Base-by-base conservation (phyloP, 148 eudicot species). In the Rhododendron griersonianum region DNA sequence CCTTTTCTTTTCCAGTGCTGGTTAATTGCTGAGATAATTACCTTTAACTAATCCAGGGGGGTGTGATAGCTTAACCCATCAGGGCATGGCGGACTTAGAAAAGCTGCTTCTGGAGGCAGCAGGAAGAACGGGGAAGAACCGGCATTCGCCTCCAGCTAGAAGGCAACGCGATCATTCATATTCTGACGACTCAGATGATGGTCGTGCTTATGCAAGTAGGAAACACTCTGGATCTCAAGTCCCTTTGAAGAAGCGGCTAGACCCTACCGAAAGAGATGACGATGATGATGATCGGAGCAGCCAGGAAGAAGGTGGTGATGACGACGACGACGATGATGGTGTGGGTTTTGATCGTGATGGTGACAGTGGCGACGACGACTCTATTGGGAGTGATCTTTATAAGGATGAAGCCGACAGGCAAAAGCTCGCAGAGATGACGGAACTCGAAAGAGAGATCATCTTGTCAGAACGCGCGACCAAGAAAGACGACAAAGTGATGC, bases 61-160 rank as follows among this genome's bases (percentile, higher is more conserved):
- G 84, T 81, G 48, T 25, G 59, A 69, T 45, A 67, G 21, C 76
- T 30, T 14, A n/a, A 85, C 28, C 8, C 44, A 41, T 82, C 39
- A 80, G 65, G 82, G 41, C 81, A 95, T 95, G 99, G 94, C 98
- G 59, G 99, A 97, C 84, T 93, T 97, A 85, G 98, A 95, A 41
- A 87, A 97, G 59, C 87, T 97, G 92, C 98, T 97, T 57, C 92
- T 97, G 25, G 96, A 95, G 86, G 99, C 99, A 73, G 99, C 99
- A 25, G 99, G 99, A 75, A 93, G 98, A 89, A 93, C 93, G 78
- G 93, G 96, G 82, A 93, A 94, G 87, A 96, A 91, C 87, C 92
- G 95, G 65, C 94, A 92, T 53, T 90, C 95, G 3, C 91, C 90
- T 75, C 94, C 93, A n/a, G 91, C 98, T n/a, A 91, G 96, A 85